Base-by-base conservation (phyloP, 176 grass and related monocot genomes). In the Leersia perrieri region DNA sequence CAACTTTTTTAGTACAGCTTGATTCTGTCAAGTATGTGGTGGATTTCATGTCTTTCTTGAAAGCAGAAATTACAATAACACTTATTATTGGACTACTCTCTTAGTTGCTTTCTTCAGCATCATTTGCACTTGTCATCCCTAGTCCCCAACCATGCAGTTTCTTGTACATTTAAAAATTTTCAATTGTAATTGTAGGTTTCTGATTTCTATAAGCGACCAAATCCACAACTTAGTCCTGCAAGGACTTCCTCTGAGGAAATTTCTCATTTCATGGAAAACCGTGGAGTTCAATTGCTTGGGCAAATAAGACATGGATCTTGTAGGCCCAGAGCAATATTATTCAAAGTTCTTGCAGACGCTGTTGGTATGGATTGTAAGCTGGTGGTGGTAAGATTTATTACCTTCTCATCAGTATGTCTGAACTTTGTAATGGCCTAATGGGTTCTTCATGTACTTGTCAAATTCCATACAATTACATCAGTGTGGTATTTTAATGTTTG, bases 271-370 rank as follows among this genome's bases (percentile, higher is more conserved):
- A 88, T 98, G 66, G 96, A 95, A 83, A 95, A 91, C 79, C 74
- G 79, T 38, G 92, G 96, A 64, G 80, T 93, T 74, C 96, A 87
- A 85, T 86, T 95, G n/a, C 68, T 98, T 67, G 96, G 96, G 60
- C 96, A 95, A 68, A 98, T 98, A 79, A 93, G 90, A 82, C 96
- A 98, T 89, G 96, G 96, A 45, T 95, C 96, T 75, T 98, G 96
- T 73, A 83, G 96, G 74, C 88, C 90, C 66, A 90, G 89, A 55
- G 96, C 96, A 79, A 93, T 98, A 75, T 75, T 98, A 77, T 98
- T 98, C 79, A 98, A 98, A 89, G 90, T 98, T 68, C 90, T 98
- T 86, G 92, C 96, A 23, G 92, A 98, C 74, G 78, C 92, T 82
- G 90, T 95, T 75, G 88, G 92, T 82, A 86, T 98, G 74, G 92